Evolutionary conservation across 2,329 filamentous ascomycete species (phyloP).

Genomic region (Didymella segeticola): DNA sequence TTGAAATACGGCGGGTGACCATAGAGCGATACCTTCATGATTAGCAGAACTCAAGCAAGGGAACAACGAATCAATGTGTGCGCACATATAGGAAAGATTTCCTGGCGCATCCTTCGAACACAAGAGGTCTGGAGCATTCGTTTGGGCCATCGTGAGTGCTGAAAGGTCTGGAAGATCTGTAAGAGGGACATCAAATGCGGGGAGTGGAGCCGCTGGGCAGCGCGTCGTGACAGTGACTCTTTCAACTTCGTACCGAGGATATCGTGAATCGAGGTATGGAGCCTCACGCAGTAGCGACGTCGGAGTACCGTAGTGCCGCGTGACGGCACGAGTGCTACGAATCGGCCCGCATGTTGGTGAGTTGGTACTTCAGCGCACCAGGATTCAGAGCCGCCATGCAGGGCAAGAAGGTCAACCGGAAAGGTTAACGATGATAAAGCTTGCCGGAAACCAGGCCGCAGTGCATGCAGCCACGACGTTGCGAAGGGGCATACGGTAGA

Average conservation of each 20-base stretch:
- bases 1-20: background rate
- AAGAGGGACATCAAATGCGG: background rate
- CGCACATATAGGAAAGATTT: background rate
- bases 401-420: conserved; percentile 7
- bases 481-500: background rate
- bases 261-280: background rate
- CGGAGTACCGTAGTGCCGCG: background rate
- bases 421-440: background rate
- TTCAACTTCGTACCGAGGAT: background rate
- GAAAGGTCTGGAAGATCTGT: background rate
- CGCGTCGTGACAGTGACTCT: too few species aligned
- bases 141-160: background rate
- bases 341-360: conserved; percentile 1
- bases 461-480: background rate
- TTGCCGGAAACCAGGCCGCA: conserved; percentile 2
- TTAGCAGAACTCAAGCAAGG: background rate
- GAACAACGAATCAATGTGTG: background rate
- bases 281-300: background rate
- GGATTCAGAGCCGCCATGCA: conserved; percentile 21
- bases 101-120: background rate
- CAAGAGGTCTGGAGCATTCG: background rate
- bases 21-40: background rate
- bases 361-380: conserved; percentile 1
- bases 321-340: background rate
- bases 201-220: background rate